Conservation (phyloP, 2,329 filamentous ascomycete genomes). For the Ustulina deusta region DNA sequence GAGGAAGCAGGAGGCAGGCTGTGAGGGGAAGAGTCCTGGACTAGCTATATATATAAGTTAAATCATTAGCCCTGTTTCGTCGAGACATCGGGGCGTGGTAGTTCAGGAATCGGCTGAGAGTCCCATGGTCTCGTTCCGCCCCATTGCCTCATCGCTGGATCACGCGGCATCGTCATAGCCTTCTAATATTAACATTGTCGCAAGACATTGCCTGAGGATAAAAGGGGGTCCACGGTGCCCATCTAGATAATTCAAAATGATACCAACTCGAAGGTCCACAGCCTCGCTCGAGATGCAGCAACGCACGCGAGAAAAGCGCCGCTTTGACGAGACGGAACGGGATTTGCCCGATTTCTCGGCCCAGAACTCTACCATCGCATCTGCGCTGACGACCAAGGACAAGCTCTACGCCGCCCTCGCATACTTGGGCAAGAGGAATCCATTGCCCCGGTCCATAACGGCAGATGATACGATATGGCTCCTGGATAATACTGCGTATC, state of each 20-base stretch:
- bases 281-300: slow-evolving; percentile 60
- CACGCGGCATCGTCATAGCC: slow-evolving; percentile 42
- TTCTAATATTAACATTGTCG: slow-evolving; percentile 9
- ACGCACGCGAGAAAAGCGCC: slow-evolving; percentile 61
- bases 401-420: slow-evolving; percentile 59
- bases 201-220: slow-evolving; percentile 22
- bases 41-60: neutral
- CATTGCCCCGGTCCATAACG: slow-evolving; percentile 70
- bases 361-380: slow-evolving; percentile 43
- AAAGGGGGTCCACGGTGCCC: slow-evolving; percentile 17
- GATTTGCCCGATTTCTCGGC: slow-evolving; percentile 56
- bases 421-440: slow-evolving; percentile 65
- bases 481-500: slow-evolving; percentile 88
- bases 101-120: slow-evolving; percentile 1
- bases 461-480: slow-evolving; percentile 84
- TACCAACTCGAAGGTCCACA: slow-evolving; percentile 37
- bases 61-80: slow-evolving; percentile 5
- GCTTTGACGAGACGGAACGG: slow-evolving; percentile 64
- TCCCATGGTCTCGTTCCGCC: slow-evolving; percentile 26
- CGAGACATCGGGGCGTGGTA: slow-evolving; percentile 3
- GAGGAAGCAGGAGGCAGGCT: slow-evolving; percentile 16
- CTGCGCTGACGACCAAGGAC: slow-evolving; percentile 42
- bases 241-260: slow-evolving; percentile 38
- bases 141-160: slow-evolving; percentile 26
- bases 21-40: slow-evolving; percentile 23